Evolutionary conservation across 1,284 basidiomycete genomes (phyloP), one percentile per base, ranked within the genome.

Genomic region (Ceratobasidium papillatum): DNA sequence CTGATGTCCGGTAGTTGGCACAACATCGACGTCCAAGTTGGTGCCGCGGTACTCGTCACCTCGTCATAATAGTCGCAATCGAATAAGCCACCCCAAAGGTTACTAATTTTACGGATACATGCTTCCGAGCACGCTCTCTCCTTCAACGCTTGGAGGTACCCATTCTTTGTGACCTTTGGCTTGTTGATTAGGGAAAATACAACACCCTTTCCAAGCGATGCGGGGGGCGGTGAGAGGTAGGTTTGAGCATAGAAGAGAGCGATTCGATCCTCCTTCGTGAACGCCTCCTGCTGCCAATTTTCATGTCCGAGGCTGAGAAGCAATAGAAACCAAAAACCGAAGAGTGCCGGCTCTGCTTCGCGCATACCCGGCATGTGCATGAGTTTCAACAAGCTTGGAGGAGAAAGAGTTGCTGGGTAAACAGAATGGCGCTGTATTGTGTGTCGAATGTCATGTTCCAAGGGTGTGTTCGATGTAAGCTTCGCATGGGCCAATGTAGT

Each of bases 171-270:
- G n/a, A n/a, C n/a, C n/a, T n/a, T n/a, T n/a, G n/a, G n/a, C n/a
- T n/a, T n/a, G n/a, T n/a, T n/a, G n/a, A n/a, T n/a, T n/a, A n/a
- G n/a, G n/a, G n/a, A n/a, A n/a, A n/a, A n/a, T n/a, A n/a, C n/a
- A n/a, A n/a, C n/a, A n/a, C n/a, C n/a, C n/a, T n/a, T n/a, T n/a
- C n/a, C n/a, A n/a, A n/a, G n/a, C n/a, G n/a, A n/a, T n/a, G n/a
- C 45, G 4, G 63, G 63, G 27, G 51, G 7, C 2, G 63, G 63
- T 2, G 63, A 51, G 19, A 65, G 45, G 25, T 65, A 65, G 30
- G 19, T 51, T 43, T 65, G 43, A 5, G 63, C 63, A 8, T 43
- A 65, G n/a, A 65, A 65, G 27, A 65, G 22, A 22, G 63, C 63
- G 4, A 43, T 34, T 7, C 63, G 63, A n/a, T 65, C 63, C 45